phyloP scores from a whole-genome alignment of 441 rosid species.

The Rhodomyrtus psidioides region DNA sequence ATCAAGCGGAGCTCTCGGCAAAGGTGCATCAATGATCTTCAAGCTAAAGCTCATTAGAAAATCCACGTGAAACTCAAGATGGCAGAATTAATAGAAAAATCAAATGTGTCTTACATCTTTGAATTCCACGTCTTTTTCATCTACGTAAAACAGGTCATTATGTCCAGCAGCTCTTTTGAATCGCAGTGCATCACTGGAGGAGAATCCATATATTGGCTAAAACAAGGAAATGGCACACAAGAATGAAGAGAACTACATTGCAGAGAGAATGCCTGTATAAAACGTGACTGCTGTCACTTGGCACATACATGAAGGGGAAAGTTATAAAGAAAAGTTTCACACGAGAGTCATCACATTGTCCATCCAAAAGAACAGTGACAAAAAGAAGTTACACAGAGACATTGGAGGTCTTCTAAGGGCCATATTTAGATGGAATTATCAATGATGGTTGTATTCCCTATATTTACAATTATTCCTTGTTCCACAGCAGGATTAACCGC shows the following conservation, averaged over 20 bases:
- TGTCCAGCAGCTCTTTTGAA: conserved; percentile 2
- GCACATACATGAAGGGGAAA: neutral
- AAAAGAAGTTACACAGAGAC: neutral
- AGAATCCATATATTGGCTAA: neutral
- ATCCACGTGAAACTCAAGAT: neutral
- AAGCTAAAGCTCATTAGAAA: neutral
- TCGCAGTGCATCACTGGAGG: conserved; percentile 1
- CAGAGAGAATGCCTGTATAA: neutral
- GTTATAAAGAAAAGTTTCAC: neutral
- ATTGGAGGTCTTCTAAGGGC: neutral
- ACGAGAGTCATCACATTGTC: neutral
- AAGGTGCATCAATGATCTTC: neutral
- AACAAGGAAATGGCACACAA: neutral
- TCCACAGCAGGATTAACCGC: neutral
- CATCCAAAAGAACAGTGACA: neutral
- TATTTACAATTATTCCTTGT: neutral
- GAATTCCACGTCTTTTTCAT: neutral
- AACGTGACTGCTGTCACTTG: neutral
- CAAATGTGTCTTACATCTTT: neutral
- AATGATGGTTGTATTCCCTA: neutral
- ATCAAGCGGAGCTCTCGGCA: neutral
- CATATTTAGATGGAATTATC: neutral
- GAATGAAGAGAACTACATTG: neutral
- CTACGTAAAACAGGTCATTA: neutral
- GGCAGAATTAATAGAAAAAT: neutral